phyloP scores from a whole-genome alignment of 805 yeast genomes.

The Tetrapisispora fleetii region DNA sequence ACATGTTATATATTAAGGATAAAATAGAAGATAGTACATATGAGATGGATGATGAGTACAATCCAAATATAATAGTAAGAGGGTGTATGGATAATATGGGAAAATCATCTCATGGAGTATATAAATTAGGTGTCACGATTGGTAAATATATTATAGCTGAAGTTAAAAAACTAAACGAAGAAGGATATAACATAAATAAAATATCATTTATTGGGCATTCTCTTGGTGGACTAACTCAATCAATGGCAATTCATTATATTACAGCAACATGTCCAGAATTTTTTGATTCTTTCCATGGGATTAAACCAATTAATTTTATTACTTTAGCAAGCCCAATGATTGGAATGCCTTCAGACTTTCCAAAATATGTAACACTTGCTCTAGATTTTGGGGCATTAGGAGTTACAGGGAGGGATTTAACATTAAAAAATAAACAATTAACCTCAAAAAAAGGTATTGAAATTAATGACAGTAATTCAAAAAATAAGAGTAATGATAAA shows the following conservation, averaged over 20 bases:
- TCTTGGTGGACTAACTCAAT: slow-evolving; percentile 84
- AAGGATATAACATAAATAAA: slow-evolving; percentile 36
- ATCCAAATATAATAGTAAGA: slow-evolving; percentile 59
- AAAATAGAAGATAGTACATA: slow-evolving; percentile 42
- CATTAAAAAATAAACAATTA: slow-evolving; percentile 40
- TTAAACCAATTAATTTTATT: slow-evolving; percentile 69
- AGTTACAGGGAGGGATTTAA: slow-evolving; percentile 82
- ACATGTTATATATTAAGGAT: slow-evolving; percentile 81
- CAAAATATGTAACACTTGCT: slow-evolving; percentile 73
- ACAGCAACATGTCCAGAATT: slow-evolving; percentile 51
- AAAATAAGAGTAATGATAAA: slow-evolving; percentile 4
- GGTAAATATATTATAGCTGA: slow-evolving; percentile 51
- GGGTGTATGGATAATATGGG: slow-evolving; percentile 81
- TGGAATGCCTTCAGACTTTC: slow-evolving; percentile 83
- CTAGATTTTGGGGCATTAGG: slow-evolving; percentile 87
- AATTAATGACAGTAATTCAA: slow-evolving; percentile 4
- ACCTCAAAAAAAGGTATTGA: slow-evolving; percentile 22
- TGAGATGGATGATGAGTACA: slow-evolving; percentile 10
- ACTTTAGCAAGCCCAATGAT: slow-evolving; percentile 81
- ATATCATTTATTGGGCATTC: slow-evolving; percentile 91
- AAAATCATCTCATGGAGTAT: slow-evolving; percentile 81
- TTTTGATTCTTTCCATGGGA: slow-evolving; percentile 34
- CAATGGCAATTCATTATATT: slow-evolving; percentile 81
- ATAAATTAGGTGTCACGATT: slow-evolving; percentile 70
- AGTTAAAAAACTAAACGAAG: slow-evolving; percentile 38